A percentile compares a stretch with the other conserved stretches of the same genome.
Evolutionary conservation across 2,329 filamentous ascomycete species (phyloP).

Genomic region (Exophiala dermatitidis): DNA sequence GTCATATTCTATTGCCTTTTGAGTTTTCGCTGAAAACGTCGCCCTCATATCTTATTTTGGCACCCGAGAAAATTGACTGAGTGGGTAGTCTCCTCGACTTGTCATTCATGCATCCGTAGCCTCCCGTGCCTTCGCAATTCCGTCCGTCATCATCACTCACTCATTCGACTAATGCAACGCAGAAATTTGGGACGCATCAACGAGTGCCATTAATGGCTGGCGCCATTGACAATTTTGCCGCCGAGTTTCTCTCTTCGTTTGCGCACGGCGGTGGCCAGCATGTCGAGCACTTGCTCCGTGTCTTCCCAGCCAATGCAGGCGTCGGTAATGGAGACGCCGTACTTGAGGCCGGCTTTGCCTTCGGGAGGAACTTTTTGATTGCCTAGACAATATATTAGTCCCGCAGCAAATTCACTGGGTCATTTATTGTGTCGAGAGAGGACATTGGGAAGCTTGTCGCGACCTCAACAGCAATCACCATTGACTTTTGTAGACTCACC

Average conservation of each 20-base stretch:
- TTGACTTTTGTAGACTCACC: slow-evolving; percentile 51
- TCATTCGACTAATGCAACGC: not conserved
- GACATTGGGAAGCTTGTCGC: not conserved
- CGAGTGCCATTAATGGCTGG: not conserved
- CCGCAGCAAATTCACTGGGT: too few species aligned
- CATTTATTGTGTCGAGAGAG: not conserved
- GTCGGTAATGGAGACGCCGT: slow-evolving; percentile 32
- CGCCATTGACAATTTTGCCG: slow-evolving; percentile 8
- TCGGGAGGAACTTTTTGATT: slow-evolving; percentile 30
- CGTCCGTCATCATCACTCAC: not conserved
- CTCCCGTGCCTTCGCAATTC: not conserved
- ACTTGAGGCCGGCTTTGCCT: slow-evolving; percentile 30
- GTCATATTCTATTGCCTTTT: not conserved
- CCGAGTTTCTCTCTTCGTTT: slow-evolving; percentile 53
- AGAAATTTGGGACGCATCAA: not conserved
- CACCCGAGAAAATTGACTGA: not conserved
- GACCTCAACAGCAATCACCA: not conserved
- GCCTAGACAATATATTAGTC: slow-evolving; percentile 26
- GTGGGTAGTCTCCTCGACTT: not conserved
- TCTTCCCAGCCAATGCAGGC: slow-evolving; percentile 86
- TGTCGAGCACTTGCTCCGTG: slow-evolving; percentile 69
- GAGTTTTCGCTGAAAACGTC: not conserved
- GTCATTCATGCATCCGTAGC: too few species aligned
- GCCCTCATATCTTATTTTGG: not conserved
- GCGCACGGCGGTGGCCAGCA: slow-evolving; percentile 71